Evolutionary conservation across 2,329 filamentous ascomycete species (phyloP).

Genomic region (Alternaria brassicae): DNA sequence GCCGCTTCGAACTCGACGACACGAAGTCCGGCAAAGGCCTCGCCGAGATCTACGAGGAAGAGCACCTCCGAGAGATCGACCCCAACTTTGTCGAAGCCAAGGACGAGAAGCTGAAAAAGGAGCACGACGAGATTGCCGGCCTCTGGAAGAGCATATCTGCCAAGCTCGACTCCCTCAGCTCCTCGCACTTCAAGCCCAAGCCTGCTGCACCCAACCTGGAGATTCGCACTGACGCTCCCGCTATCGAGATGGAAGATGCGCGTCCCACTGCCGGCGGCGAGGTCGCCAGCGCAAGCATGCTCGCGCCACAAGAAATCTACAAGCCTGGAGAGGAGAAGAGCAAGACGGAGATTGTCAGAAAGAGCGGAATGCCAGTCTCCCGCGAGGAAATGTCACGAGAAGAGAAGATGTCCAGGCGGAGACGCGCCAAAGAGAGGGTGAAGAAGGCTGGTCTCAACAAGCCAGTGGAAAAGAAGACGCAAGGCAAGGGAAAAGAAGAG

Average conservation of each 20-base stretch:
- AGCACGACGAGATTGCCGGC: constrained; percentile 81
- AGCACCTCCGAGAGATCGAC: constrained; percentile 80
- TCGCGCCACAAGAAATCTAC: constrained; percentile 96
- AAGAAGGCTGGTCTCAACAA: constrained; percentile 68
- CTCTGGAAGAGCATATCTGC: constrained; percentile 83
- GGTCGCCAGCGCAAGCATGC: constrained; percentile 71
- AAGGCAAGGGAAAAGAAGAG: constrained; percentile 62
- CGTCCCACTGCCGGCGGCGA: constrained; percentile 83
- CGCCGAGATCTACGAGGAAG: constrained; percentile 92
- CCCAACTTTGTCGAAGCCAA: constrained; percentile 81
- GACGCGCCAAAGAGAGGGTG: constrained; percentile 85
- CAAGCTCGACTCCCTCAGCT: constrained; percentile 86
- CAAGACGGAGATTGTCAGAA: constrained; percentile 76
- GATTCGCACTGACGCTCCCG: constrained; percentile 89
- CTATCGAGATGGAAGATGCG: constrained; percentile 92
- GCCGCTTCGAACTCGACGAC: constrained; percentile 83
- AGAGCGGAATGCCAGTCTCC: constrained; percentile 78
- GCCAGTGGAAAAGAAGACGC: constrained; percentile 51
- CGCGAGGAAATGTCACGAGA: constrained; percentile 88
- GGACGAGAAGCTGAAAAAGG: constrained; percentile 80
- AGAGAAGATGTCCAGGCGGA: constrained; percentile 77
- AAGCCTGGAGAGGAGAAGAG: constrained; percentile 73
- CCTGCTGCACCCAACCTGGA: constrained; percentile 80
- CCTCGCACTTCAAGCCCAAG: constrained; percentile 95
- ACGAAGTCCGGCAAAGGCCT: constrained; percentile 85